A percentile compares a stretch with the other conserved stretches of the same genome.
These are phyloP conservation scores for Akebia trifoliata DNA, from an alignment of 164 flowering plant genomes.

Conservation along the genomic window DNA sequence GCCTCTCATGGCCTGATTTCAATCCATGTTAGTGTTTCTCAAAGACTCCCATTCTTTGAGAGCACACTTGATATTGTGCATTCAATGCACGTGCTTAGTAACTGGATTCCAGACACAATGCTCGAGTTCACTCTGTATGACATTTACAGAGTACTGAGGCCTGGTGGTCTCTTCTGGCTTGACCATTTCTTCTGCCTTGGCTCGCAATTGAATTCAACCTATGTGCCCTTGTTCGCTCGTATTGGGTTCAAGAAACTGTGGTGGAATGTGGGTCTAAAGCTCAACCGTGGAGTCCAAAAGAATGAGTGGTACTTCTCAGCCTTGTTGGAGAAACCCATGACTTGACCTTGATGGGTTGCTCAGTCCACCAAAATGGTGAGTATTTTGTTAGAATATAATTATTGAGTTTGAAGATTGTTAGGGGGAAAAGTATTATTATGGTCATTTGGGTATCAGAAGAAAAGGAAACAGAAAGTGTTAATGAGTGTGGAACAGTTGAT, in stretches of 20 bases:
- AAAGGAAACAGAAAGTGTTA: no score
- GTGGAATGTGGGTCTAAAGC: constrained; percentile 39
- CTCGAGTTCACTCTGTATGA: constrained; percentile 39
- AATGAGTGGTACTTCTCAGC: no score
- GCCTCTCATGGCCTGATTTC: constrained; percentile 43
- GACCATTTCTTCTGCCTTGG: constrained; percentile 46
- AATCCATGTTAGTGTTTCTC: constrained; percentile 30
- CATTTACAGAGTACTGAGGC: constrained; percentile 42
- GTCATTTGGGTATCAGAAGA: no score
- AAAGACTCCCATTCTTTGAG: constrained; percentile 49
- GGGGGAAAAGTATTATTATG: no score
- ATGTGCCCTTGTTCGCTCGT: constrained; percentile 26
- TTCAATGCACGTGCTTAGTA: constrained; percentile 33
- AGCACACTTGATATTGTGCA: constrained; percentile 40
- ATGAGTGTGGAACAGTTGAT: no score
- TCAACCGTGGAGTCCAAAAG: constrained; percentile 23
- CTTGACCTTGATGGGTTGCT: no score
- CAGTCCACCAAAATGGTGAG: no score
- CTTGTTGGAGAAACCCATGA: no score
- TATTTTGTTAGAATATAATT: no score
- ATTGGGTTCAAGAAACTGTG: constrained; percentile 35
- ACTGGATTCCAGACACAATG: constrained; percentile 35
- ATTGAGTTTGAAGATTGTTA: no score
- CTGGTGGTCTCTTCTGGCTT: constrained; percentile 51
- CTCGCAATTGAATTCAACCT: constrained; percentile 26